Conservation (phyloP, 2,329 filamentous ascomycete species). For the Colletotrichum sojae region DNA sequence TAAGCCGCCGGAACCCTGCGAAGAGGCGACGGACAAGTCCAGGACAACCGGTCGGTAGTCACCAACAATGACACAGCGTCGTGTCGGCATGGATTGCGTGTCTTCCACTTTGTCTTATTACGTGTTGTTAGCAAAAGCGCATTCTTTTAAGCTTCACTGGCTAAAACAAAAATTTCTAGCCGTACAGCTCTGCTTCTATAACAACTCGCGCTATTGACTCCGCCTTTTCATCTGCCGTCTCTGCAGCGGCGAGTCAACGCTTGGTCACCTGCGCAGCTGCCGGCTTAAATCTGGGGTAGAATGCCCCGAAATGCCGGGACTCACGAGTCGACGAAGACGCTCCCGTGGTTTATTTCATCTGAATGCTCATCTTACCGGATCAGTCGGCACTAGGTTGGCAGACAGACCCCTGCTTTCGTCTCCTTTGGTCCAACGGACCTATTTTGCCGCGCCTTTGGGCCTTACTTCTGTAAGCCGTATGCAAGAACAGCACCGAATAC, state of each 20-base stretch:
- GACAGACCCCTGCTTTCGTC: neutral
- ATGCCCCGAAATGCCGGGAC: constrained; percentile 25
- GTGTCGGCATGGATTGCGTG: constrained; percentile 5
- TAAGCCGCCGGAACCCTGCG: constrained; percentile 3
- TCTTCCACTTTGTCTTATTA: neutral
- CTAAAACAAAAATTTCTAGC: neutral
- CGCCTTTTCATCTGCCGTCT: constrained; percentile 29
- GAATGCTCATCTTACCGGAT: constrained; percentile 1
- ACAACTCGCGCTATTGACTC: constrained; percentile 9
- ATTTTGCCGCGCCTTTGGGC: neutral
- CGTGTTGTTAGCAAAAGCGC: neutral
- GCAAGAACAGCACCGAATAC: neutral
- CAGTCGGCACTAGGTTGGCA: constrained; percentile 2
- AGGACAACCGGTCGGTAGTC: neutral
- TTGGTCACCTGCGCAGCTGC: constrained; percentile 28
- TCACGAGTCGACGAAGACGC: neutral
- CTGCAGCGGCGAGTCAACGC: constrained; percentile 19
- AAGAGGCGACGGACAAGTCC: neutral
- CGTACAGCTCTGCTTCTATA: neutral
- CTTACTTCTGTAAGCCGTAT: neutral
- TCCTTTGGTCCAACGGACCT: constrained; percentile 24
- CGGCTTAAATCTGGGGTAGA: constrained; percentile 31
- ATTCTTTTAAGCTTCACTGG: constrained; percentile 17
- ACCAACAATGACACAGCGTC: too few relatives aligned
- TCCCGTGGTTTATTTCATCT: constrained; percentile 10